Evolutionary conservation across 2,329 filamentous ascomycete genomes (phyloP), one percentile per base, ranked within the genome.

Genomic region (Aspergillus brunneoviolaceus): DNA sequence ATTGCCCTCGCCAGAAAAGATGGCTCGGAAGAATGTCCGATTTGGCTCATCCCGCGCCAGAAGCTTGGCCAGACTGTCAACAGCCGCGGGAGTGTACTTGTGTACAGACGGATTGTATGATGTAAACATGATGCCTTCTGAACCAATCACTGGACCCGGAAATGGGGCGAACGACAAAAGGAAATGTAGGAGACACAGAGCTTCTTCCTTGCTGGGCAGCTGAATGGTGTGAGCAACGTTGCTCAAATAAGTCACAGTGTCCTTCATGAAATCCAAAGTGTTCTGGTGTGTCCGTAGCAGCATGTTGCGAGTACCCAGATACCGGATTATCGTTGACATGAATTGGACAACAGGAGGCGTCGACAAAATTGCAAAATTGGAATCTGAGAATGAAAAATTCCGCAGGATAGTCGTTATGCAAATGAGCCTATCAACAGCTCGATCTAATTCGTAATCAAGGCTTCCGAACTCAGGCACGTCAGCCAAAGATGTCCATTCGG

Each of bases 191-290:
- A 98, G 82, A 69, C 90, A 92, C 45, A 92, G 81, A 0, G 93
- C 93, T 72, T 98, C 93, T 71, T 98, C 93, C 63, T 90, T 88
- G 21, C 89, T 89, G 1, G 92, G 89, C 45, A 99, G 81, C 70
- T 94, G 89, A 55, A 98, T 85, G 10, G 86, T 85, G 51, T 90
- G 87, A 7, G 92, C 88, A 51, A 96, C 86, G 74, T 99, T 98
- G 59, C 94, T 97, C 57, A 99, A 81, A 66, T 96, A 87, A 16
- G 92, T 89, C 60, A 98, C 86, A 31, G 92, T 82, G 74, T 99
- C 95, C 77, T 99, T 99, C 91, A 97, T 96, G 69, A 98, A 94
- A 75, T 99, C 95, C 65, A 97, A 81, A 0, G 90, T 95, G 76
- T 97, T 96, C 70, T 85, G 82, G 65, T 95, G 85, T 3, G 88